Base-by-base conservation (phyloP, 257 asterid genomes). In the Primulina tabacum region DNA sequence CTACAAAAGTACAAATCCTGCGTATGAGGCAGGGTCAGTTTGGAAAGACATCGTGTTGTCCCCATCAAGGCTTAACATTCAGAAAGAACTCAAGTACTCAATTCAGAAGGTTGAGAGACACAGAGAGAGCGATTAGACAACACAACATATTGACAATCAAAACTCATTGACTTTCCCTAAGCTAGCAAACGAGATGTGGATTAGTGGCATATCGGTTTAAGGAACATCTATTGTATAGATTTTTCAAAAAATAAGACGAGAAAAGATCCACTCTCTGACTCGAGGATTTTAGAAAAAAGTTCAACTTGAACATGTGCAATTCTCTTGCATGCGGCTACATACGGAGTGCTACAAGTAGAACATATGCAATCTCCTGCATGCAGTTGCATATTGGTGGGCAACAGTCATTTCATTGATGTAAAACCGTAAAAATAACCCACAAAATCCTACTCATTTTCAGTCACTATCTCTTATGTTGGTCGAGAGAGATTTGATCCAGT, bases 11-110 rank as follows among this genome's bases (percentile, higher is more conserved):
- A 83, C 85, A 37, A 79, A 90, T 76, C 99, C 97, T 30, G 92
- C 95, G 67, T 84, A 75, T 59, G 83, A 87, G 79, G 69, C 81
- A 18, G 99, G 99, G 69, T 87, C 96, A 0, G 86, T 89, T 56
- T 90, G 99, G 99, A 89, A 93, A 69, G 97, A 90, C 82, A 90
- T 93, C 69, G 99, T 93, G 69, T 35, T 82, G 81, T 93, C 99
- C 0, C 99, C 99, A 72, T 89, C 99, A 35, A 90, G 99, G 84
- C 32, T 93, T 74, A 86, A 87, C 82, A 87, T 89, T 74, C 99
- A 90, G 79, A 90, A 89, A 76, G 99, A 93, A 78, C 96, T 93
- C 77, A 90, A 93, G 80, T 89, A 76, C 71, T 79, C 92, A 28
- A 89, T 93, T 71, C 95, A 86, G 87, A 87, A 84, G 80, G 77